phyloP scores from a whole-genome alignment of 2,329 filamentous ascomycete species.

The Beauveria australis region DNA sequence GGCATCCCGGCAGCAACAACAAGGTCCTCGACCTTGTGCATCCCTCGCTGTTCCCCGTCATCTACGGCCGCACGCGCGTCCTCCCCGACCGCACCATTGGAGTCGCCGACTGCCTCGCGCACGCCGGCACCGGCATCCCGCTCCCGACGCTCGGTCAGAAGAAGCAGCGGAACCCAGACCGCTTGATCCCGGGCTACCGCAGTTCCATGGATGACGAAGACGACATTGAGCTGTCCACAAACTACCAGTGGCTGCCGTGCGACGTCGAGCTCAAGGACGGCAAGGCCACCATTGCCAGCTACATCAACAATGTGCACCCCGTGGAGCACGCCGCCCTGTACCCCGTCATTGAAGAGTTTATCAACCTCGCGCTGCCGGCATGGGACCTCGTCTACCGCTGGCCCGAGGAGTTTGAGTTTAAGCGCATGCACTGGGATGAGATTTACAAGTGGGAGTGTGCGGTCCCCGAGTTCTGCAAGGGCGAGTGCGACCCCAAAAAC shows the following conservation, averaged over 20 bases:
- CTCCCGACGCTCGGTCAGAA: slow-evolving; percentile 14
- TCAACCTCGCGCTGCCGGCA: slow-evolving; percentile 32
- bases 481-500: slow-evolving; percentile 14
- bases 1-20: slow-evolving; percentile 49
- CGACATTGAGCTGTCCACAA: slow-evolving; percentile 15
- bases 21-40: slow-evolving; percentile 56
- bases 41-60: slow-evolving; percentile 54
- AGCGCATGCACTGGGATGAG: slow-evolving; percentile 19
- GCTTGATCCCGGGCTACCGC: no score
- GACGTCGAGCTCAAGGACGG: slow-evolving; percentile 35
- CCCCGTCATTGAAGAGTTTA: slow-evolving; percentile 30
- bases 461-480: neutral
- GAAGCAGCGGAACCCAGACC: no score
- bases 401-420: slow-evolving; percentile 19
- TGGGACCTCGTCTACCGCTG: slow-evolving; percentile 34
- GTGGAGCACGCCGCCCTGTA: slow-evolving; percentile 30
- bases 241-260: slow-evolving; percentile 41
- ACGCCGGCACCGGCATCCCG: slow-evolving; percentile 25
- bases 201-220: no score
- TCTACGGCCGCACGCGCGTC: slow-evolving; percentile 40
- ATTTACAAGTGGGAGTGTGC: neutral
- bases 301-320: slow-evolving; percentile 48
- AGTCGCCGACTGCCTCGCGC: slow-evolving; percentile 27
- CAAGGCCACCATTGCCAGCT: slow-evolving; percentile 35
- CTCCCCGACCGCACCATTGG: slow-evolving; percentile 23